Evolutionary conservation across 768 basidiomycete species (phyloP).

Genomic region (Cyathus striatus): DNA sequence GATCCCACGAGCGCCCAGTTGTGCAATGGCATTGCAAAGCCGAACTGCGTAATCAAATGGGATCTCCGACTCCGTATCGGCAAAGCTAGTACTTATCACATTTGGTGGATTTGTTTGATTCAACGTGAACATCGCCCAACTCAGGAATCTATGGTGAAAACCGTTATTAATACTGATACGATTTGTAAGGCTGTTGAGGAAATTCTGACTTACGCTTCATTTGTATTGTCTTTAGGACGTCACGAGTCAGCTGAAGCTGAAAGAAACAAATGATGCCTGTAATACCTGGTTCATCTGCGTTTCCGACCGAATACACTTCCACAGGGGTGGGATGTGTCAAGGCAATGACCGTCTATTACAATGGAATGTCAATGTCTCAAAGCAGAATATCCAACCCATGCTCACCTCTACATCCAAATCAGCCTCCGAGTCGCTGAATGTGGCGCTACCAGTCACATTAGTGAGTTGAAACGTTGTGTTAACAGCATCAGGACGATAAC

Average conservation of each 20-base stretch:
- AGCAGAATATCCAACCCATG: too few species aligned
- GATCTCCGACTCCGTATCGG: neutral
- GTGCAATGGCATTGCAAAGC: neutral
- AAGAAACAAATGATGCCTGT: neutral
- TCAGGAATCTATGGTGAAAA: neutral
- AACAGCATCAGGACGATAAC: neutral
- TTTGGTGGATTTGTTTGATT: slow-evolving; percentile 1
- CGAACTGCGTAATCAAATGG: neutral
- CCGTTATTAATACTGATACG: too few species aligned
- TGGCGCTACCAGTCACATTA: neutral
- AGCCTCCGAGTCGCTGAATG: neutral
- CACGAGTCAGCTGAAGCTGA: too few species aligned
- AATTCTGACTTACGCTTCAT: neutral
- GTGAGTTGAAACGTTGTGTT: neutral
- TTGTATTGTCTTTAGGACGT: neutral
- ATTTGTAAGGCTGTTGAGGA: neutral
- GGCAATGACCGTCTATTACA: too few species aligned
- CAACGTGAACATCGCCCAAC: neutral
- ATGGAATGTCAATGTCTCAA: too few species aligned
- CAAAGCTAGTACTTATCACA: neutral
- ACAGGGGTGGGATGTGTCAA: neutral
- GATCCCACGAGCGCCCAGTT: slow-evolving; percentile 29
- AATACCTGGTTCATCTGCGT: neutral
- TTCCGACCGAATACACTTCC: neutral
- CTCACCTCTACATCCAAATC: neutral